A percentile compares a stretch with the other conserved stretches of the same genome.
Conservation (phyloP, 768 basidiomycete species). For the Daedaleopsis nitida region DNA sequence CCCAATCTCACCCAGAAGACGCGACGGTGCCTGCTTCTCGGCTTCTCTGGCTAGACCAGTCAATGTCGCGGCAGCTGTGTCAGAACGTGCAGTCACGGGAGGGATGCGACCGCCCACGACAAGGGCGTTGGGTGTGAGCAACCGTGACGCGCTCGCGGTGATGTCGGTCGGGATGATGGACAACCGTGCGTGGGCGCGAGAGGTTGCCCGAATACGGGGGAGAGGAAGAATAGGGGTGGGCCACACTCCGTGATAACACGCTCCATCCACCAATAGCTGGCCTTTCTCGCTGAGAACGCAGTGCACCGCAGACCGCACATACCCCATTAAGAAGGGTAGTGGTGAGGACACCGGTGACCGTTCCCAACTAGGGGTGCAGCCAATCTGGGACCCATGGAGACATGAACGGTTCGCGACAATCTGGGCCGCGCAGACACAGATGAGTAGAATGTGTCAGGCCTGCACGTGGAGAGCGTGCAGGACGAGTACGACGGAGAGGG, state of each 20-base stretch:
- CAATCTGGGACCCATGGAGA: neutral
- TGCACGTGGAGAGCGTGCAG: no score
- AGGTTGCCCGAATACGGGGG: neutral
- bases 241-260: neutral
- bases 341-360: neutral
- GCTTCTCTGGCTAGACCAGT: neutral
- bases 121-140: neutral
- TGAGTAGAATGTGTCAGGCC: no score
- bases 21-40: neutral
- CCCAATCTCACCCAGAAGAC: neutral
- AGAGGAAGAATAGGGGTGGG: neutral
- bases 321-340: neutral
- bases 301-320: neutral
- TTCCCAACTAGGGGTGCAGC: neutral
- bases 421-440: no score
- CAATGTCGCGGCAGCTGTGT: neutral
- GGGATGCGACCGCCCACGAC: neutral
- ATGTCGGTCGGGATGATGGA: conserved; percentile 5
- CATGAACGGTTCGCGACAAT: no score
- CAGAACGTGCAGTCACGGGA: neutral
- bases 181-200: neutral
- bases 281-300: neutral
- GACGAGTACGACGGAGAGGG: no score
- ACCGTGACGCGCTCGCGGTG: conserved; percentile 5
- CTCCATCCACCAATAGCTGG: neutral